Percentiles rank a stretch among this genome's conserved stretches.
These are phyloP conservation scores for Trichoderma semiorbis DNA, from an alignment of 2,329 filamentous ascomycete species.

Conservation along the genomic window DNA sequence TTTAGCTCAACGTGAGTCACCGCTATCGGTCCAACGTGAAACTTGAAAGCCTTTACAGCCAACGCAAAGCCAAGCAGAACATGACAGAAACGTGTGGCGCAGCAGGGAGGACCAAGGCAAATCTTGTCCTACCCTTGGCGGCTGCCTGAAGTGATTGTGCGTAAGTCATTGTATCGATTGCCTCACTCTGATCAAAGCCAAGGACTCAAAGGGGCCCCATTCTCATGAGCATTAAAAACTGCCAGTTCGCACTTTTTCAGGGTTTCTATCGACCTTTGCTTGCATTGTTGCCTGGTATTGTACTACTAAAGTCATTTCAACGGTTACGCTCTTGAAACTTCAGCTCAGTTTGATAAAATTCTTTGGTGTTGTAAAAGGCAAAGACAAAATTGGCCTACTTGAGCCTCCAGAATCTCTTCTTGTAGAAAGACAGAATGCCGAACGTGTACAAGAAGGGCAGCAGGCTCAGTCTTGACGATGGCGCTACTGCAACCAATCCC, in stretches of 20 bases:
- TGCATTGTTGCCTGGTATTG: background rate
- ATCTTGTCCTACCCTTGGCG: background rate
- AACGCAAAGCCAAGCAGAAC: background rate
- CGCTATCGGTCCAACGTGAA: background rate
- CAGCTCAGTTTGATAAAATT: background rate
- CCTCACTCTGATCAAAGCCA: background rate
- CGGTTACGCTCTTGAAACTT: background rate
- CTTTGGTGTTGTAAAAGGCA: background rate
- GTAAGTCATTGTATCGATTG: background rate
- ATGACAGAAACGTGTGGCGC: background rate
- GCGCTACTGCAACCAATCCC: background rate
- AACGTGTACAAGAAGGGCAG: background rate
- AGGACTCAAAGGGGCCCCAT: background rate
- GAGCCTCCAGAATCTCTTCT: background rate
- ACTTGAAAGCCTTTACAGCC: background rate
- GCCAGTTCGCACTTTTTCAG: too few species aligned
- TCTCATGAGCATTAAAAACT: background rate
- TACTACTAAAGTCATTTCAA: background rate
- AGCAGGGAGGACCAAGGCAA: background rate
- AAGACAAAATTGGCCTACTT: background rate
- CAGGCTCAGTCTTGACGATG: background rate
- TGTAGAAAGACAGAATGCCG: background rate
- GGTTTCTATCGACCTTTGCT: background rate
- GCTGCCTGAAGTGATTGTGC: background rate
- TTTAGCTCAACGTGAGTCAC: accelerated